phyloP scores from a whole-genome alignment of 1,284 basidiomycete species.

The Microbotryomycetes sp. region DNA sequence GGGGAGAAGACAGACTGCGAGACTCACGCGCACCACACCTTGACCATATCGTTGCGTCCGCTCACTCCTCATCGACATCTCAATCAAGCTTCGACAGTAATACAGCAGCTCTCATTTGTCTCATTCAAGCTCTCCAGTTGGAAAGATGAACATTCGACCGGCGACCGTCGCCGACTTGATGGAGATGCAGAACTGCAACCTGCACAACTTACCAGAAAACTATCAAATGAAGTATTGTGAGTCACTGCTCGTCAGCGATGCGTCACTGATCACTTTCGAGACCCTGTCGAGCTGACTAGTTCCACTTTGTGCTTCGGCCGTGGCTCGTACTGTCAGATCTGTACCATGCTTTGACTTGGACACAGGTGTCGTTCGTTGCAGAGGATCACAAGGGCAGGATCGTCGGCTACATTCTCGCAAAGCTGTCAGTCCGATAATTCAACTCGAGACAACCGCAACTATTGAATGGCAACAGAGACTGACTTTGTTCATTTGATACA shows the following conservation, averaged over 20 bases:
- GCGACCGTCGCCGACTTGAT: constrained; percentile 55
- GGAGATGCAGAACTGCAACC: constrained; percentile 87
- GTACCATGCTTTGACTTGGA: constrained; percentile 86
- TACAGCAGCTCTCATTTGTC: background rate
- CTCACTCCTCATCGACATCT: background rate
- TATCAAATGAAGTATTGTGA: constrained; percentile 68
- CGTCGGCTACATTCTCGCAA: constrained; percentile 89
- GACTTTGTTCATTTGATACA: too few species aligned
- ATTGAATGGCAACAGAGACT: constrained; percentile 1
- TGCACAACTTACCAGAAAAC: constrained; percentile 71
- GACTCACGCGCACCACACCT: background rate
- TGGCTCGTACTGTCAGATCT: constrained; percentile 69
- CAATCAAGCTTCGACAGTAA: too few species aligned
- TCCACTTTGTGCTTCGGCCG: too few species aligned
- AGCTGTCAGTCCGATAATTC: constrained; percentile 72
- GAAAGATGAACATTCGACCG: constrained; percentile 48
- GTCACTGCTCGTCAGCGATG: constrained; percentile 39
- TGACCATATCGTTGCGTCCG: background rate
- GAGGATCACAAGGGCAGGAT: constrained; percentile 82
- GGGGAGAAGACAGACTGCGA: background rate
- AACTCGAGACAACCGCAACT: background rate
- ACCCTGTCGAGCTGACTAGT: background rate
- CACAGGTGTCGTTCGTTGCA: constrained; percentile 86
- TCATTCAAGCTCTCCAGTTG: background rate
- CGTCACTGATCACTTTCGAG: too few species aligned